These are phyloP conservation scores for Cytospora piceae DNA, from an alignment of 2,329 filamentous ascomycete species.

Conservation along the genomic window DNA sequence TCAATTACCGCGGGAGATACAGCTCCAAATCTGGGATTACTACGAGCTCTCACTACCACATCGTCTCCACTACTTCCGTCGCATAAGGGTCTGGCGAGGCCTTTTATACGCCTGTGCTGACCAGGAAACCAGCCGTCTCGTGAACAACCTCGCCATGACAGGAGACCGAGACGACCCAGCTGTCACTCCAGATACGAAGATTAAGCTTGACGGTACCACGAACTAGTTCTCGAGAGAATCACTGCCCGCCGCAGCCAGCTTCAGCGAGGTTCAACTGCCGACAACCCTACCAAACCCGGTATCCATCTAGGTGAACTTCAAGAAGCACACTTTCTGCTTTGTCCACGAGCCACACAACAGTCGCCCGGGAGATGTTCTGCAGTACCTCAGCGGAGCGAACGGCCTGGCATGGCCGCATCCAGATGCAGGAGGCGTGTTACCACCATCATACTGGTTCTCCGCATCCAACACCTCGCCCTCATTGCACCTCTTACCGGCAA, in stretches of 20 bases:
- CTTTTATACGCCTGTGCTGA: slow-evolving; percentile 3
- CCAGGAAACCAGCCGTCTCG: not conserved
- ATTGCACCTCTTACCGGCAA: too few species aligned
- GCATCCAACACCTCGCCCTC: too few species aligned
- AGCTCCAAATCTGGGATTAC: slow-evolving; percentile 1
- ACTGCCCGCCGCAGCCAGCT: not conserved
- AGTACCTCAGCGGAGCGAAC: not conserved
- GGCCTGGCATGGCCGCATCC: too few species aligned
- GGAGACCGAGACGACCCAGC: not conserved
- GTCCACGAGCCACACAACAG: not conserved
- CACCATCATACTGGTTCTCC: too few species aligned
- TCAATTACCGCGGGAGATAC: not conserved
- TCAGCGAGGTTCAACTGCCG: not conserved
- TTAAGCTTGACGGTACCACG: not conserved
- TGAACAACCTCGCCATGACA: not conserved
- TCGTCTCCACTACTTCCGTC: slow-evolving; percentile 8
- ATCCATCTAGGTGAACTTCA: not conserved
- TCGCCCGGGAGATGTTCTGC: not conserved
- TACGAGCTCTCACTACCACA: not conserved
- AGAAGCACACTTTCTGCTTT: not conserved
- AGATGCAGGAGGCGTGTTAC: too few species aligned
- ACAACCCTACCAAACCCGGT: not conserved
- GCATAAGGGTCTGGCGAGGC: not conserved
- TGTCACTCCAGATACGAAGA: not conserved
- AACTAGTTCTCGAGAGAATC: not conserved